Evolutionary conservation across 768 basidiomycete genomes (phyloP), one percentile per base, ranked within the genome.

Genomic region (Gloeopeniophorella convolvens): DNA sequence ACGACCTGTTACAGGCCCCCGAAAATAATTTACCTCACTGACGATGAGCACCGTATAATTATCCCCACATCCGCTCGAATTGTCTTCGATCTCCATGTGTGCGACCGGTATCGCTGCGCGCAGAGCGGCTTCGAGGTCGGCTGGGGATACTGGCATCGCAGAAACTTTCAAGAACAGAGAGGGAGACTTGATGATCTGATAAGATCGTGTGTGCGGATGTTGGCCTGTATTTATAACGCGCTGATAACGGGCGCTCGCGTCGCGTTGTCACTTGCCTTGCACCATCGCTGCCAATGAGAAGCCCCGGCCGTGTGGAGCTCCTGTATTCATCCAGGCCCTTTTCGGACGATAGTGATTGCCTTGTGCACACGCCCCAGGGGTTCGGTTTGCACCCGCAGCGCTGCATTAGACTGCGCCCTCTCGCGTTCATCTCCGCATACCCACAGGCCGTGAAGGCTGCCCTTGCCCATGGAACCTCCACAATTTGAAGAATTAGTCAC

Each of bases 51-150:
- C 74, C 0, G 79, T 68, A 60, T 88, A 91, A 63, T 72, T 89
- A 56, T 88, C 80, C 3, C 89, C 89, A 58, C 89, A 92, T 5
- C 88, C 88, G 57, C 72, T 85, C 0, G 87, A 89, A 57, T 78
- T 75, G 63, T 91, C 89, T 56, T 81, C 71, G 42, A 92, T 82
- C 60, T 88, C 77, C 12, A 90, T 74, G 60, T 87, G 80, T 2
- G 70, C 64, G 33, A 89, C 77, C 26, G 78, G 75, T 43, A 89
- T 75, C 1, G 77, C 75, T n/a, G 68, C 65, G 53, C 80, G 78
- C 54, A 90, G 79, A 16, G 80, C 77, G 27, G 68, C 63, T 63
- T 88, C 83, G 48, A 90, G 72, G 40, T 76, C 74, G 41, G 63
- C 59, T 11, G 66, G 60, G 48, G 78, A 71, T 56, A 87, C 72